Evolutionary conservation across 1,284 basidiomycete species (phyloP), one percentile per base, ranked within the genome.

Genomic region (Ceratobasidium sp.): DNA sequence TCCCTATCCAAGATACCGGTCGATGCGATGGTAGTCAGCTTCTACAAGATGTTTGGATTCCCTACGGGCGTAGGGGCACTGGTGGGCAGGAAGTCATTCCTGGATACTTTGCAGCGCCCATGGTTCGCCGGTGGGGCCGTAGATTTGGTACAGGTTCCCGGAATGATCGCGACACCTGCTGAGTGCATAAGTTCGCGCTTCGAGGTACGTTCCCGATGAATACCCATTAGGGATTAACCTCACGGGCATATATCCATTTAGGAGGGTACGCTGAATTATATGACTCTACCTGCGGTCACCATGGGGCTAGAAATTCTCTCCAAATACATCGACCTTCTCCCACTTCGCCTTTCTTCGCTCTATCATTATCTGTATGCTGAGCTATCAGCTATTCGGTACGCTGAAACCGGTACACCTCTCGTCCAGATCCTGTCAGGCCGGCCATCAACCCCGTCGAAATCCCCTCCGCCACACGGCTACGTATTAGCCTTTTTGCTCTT

Each of bases 11-110:
- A 92, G 75, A 88, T 87, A 33, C 89, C 91, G 6, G 91, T 94
- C 15, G 94, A 95, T 84, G 94, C 94, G 2, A 91, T 96, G 89
- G 93, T 91, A 0, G 84, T 95, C 73, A 94, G 92, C 56, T 94
- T 95, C 82, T 96, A 96, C 87, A 96, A 96, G 82, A 95, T 95
- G 91, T 94, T 95, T 80, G 94, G 94, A 42, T 95, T 91, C 82
- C 95, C 95, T 9, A 96, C 95, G 0, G 95, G 94, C 1, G 90
- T 96, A 60, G 94, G 95, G 44, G 93, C 93, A 23, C 87, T 96
- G 1, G 85, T 96, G 23, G 91, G 93, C 60, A 93, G 92, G 83
- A 91, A 92, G 81, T 87, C 88, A 5, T 93, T 94, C 82, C 84
- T 94, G 63, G 84, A 84, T 2, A 86, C 86, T 69, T 86, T 95